Conservation (phyloP, 495 filamentous ascomycete species). For the Daldinia loculata region DNA sequence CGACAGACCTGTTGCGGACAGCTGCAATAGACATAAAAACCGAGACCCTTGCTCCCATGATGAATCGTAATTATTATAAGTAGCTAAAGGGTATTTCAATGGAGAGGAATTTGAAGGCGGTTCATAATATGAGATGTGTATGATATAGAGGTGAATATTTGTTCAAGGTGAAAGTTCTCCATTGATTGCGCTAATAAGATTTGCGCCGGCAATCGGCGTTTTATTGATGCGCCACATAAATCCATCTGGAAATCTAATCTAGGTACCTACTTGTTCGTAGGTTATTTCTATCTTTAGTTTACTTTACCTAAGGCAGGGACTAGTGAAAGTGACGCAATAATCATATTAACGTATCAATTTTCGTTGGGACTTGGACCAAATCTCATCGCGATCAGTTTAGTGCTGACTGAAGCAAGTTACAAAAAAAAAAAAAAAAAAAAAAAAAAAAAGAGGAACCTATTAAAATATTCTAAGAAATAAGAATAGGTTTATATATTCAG, state of each 20-base stretch:
- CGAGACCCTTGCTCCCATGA: too few species aligned
- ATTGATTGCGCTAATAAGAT: background rate
- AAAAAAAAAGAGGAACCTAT: too few species aligned
- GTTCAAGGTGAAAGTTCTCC: background rate
- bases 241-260: background rate
- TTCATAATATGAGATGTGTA: too few species aligned
- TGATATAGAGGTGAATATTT: too few species aligned
- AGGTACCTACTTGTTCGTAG: too few species aligned
- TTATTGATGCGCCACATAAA: slow-evolving; percentile 28
- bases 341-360: background rate
- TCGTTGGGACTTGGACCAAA: background rate
- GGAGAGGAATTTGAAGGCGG: too few species aligned
- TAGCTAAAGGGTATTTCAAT: too few species aligned
- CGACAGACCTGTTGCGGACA: slow-evolving; percentile 2
- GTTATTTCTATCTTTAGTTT: too few species aligned
- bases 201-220: slow-evolving; percentile 23
- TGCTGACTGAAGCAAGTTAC: slow-evolving; percentile 9
- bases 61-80: too few species aligned
- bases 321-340: background rate
- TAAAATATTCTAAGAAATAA: background rate
- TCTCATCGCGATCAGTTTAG: background rate
- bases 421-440: too few species aligned
- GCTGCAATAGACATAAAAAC: background rate
- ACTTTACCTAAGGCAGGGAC: background rate
- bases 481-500: slow-evolving; percentile 5